A percentile compares a stretch with the other conserved stretches of the same genome.
Evolutionary conservation across 2,329 filamentous ascomycete genomes (phyloP).

Genomic region (Xylariales sp.): DNA sequence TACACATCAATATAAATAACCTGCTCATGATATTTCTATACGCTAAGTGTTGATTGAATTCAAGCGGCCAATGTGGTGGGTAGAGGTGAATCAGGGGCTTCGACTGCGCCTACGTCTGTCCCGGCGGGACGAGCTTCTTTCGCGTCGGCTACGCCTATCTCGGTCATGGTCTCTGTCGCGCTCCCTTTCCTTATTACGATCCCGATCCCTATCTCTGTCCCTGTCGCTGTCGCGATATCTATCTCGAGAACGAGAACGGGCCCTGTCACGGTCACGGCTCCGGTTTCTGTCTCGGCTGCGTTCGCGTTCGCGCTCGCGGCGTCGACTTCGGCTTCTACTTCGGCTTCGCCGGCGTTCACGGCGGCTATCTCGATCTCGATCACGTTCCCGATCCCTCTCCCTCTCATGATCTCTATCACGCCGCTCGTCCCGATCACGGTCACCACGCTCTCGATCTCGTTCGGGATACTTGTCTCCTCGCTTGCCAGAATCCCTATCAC

Average conservation of each 20-base stretch:
- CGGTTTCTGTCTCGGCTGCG: conserved; percentile 51
- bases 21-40: conserved; percentile 10
- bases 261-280: conserved; percentile 46
- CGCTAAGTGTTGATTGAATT: neutral
- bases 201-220: conserved; percentile 55
- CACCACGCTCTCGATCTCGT: conserved; percentile 58
- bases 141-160: conserved; percentile 38
- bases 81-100: conserved; percentile 24
- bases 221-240: conserved; percentile 52
- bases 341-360: conserved; percentile 36
- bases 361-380: conserved; percentile 35
- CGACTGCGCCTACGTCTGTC: conserved; percentile 36
- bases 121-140: conserved; percentile 40
- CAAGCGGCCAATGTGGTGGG: neutral
- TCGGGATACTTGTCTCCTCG: conserved; percentile 29
- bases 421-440: conserved; percentile 35
- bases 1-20: conserved; percentile 9
- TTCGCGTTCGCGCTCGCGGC: conserved; percentile 49
- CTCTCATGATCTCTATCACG: conserved; percentile 42
- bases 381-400: neutral
- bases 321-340: conserved; percentile 40
- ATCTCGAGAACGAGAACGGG: conserved; percentile 49
- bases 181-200: conserved; percentile 47
- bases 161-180: conserved; percentile 33
- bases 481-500: conserved; percentile 34